Evolutionary conservation across 2,329 filamentous ascomycete genomes (phyloP), one percentile per base, ranked within the genome.

Genomic region (Claviceps monticola): DNA sequence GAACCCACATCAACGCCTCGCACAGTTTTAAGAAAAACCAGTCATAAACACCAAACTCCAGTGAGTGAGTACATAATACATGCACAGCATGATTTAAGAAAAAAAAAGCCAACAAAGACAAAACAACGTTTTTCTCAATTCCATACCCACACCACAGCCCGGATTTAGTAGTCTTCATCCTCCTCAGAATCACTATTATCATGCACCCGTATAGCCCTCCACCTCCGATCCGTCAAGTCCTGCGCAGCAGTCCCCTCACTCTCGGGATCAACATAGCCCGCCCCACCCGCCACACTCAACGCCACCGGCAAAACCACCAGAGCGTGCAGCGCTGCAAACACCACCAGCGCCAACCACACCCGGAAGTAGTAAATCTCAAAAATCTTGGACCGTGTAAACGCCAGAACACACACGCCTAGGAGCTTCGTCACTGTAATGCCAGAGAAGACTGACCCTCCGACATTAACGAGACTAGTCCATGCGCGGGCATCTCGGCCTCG

Each of bases 361-460:
- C 93, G 80, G 76, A 98, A 98, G 69, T 98, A 98, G 71, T 98
- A 98, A 53, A 98, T 88, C 72, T 98, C 94, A 61, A 98, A 98
- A 63, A 98, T 98, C 79, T 97, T 98, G 67, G 88, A 95, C 49
- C 87, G 75, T 7, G 93, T 98, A 62, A 96, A 98, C 0, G 93
- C 93, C 19, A 98, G 74, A 38, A 98, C 93, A 46, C 78, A 84
- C 0, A 98, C 91, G 3, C 93, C 93, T 2, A 98, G 73, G 1
- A 98, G 76, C 69, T 98, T 98, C 2, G 93, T 98, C 50, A 98
- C 75, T 0, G 91, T 97, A 65, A 98, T 98, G 2, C 93, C 93
- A 36, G 86, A 94, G 62, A 98, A 94, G 13, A 98, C 94, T 46
- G 86, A 93, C 5, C 86, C 88, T 2, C 93, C 93, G 1, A 98